Base-by-base conservation (phyloP, 768 basidiomycete species). In the Termitomyces sp. region DNA sequence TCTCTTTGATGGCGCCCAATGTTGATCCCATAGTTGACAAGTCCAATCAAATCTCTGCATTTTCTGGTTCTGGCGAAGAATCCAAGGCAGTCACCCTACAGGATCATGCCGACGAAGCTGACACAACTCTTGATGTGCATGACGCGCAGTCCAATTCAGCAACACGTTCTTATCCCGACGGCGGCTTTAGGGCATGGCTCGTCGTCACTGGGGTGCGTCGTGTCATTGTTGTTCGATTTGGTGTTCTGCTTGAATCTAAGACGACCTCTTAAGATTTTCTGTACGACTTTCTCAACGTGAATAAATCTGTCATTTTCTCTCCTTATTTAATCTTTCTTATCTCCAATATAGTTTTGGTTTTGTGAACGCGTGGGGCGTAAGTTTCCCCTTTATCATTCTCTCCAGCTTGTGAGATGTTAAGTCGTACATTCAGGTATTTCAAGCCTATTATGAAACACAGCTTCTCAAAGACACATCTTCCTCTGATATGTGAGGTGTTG, bases 341-440 rank as follows among this genome's bases (percentile, higher is more conserved):
- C 57, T 48, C 16, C 25, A 43, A 23, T 51, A 27, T 29, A 82
- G 80, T 9, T 79, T 83, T 61, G 84, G 84, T 4, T 76, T 77
- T 53, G 74, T 82, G 14, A 84, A 83, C 60, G 71, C 79, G 0
- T 83, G 82, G 80, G 83, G 83, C 43, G 84, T 83, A 59, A 60
- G 75, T 70, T n/a, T 27, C 16, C 14, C n/a, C 29, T 32, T 29
- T 38, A n/a, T 47, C 19, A 41, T 6, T 25, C 14, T 48, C 19
- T 31, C 45, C 5, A n/a, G 14, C 25, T 17, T 21, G 31, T 2
- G n/a, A 50, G 11, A 7, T 16, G 47, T 32, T 19, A 37, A 17
- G n/a, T 40, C 27, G 6, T 23, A 38, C 16, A 25, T 29, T 17
- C 51, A 84, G 82, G 74, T 81, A 17, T 85, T 85, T 59, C 85